A percentile compares a stretch with the other conserved stretches of the same genome.
phyloP scores from a whole-genome alignment of 306 rosid genomes.

The Glycine latifolia region DNA sequence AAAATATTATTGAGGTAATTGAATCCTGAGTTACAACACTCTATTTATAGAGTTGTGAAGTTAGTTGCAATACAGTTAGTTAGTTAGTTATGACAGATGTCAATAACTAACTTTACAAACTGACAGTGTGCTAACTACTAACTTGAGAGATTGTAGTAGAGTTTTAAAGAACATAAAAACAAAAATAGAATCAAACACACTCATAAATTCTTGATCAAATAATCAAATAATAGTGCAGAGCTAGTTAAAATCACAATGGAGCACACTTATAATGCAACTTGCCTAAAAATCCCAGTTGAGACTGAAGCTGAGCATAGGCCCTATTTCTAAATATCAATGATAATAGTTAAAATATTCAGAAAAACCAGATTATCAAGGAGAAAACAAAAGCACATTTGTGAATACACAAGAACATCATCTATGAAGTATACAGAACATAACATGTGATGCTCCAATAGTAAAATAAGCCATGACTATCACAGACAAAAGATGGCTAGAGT shows the following conservation, averaged over 20 bases:
- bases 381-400: conserved; percentile 5
- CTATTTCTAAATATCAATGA: neutral
- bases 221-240: too few species aligned
- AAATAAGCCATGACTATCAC: conserved; percentile 16
- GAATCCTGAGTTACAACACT: too few species aligned
- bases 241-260: neutral
- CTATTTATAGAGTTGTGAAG: too few species aligned
- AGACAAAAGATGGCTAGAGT: conserved; percentile 35
- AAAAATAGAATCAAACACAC: neutral
- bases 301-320: conserved; percentile 1
- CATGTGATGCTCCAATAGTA: conserved; percentile 8
- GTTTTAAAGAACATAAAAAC: neutral
- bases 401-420: conserved; percentile 19
- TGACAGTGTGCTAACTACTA: too few species aligned
- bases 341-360: neutral
- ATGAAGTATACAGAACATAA: conserved; percentile 3
- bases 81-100: too few species aligned
- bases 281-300: neutral
- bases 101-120: too few species aligned
- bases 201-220: too few species aligned
- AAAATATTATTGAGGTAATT: too few species aligned
- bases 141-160: neutral
- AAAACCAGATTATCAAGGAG: neutral
- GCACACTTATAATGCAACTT: neutral
- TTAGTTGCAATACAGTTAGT: too few species aligned